These are phyloP conservation scores for Nigrospora osmanthi DNA, from an alignment of 2,329 filamentous ascomycete genomes.

Conservation along the genomic window DNA sequence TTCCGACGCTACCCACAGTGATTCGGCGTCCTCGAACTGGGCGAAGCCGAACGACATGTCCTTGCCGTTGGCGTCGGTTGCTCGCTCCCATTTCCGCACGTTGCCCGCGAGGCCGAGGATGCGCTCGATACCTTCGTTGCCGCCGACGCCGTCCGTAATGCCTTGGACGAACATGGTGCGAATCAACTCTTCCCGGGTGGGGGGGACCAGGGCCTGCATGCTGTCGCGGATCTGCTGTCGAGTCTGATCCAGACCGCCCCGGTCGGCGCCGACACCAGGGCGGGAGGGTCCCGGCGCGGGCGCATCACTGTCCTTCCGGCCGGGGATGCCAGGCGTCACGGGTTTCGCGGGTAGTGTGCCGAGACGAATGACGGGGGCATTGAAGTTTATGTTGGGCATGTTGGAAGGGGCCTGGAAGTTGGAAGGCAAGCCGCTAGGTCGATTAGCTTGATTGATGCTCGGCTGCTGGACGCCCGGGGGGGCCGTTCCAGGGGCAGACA, in stretches of 20 bases:
- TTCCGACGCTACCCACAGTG: constrained; percentile 76
- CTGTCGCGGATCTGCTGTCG: constrained; percentile 60
- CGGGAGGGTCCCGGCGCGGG: constrained; percentile 30
- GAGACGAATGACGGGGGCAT: constrained; percentile 88
- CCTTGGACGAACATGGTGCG: constrained; percentile 86
- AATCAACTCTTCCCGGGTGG: constrained; percentile 82
- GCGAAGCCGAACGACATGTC: constrained; percentile 89
- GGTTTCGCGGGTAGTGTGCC: constrained; percentile 70
- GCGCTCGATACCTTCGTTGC: constrained; percentile 71
- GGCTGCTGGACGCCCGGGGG: constrained; percentile 71
- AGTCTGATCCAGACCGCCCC: constrained; percentile 54
- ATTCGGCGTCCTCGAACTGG: constrained; percentile 87
- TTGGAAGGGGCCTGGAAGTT: constrained; percentile 86
- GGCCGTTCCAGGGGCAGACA: constrained; percentile 74
- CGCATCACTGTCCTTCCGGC: constrained; percentile 38
- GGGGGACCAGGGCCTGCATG: constrained; percentile 67
- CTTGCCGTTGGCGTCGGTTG: constrained; percentile 58
- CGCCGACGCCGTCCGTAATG: constrained; percentile 70
- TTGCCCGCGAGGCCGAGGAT: constrained; percentile 71
- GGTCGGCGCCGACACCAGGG: constrained; percentile 51
- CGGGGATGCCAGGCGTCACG: constrained; percentile 25
- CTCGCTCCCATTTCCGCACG: constrained; percentile 78
- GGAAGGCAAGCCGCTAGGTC: constrained; percentile 70
- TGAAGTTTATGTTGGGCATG: constrained; percentile 97
- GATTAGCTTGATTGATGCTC: constrained; percentile 66